These are phyloP conservation scores for Exobasidium cylindrosporum DNA, from an alignment of 1,284 basidiomycete species.

Conservation along the genomic window DNA sequence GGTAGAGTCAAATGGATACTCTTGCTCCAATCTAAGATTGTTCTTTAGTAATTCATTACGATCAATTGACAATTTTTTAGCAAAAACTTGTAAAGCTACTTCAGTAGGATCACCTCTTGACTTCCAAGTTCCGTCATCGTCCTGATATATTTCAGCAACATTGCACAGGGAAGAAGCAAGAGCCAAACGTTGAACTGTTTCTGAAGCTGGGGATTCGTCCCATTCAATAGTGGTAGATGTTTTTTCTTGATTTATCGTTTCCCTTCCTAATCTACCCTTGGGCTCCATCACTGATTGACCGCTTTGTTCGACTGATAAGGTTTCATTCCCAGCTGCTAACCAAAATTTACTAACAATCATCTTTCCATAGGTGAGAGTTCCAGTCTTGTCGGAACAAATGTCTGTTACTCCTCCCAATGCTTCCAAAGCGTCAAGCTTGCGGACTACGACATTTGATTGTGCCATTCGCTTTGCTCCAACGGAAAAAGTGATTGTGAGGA, in stretches of 20 bases:
- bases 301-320: constrained; percentile 35
- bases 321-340: constrained; percentile 17
- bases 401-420: constrained; percentile 43
- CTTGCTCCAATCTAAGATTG: constrained; percentile 27
- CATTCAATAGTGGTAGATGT: not conserved
- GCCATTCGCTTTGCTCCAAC: constrained; percentile 51
- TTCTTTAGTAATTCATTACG: constrained; percentile 24
- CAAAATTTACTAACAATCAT: constrained; percentile 47
- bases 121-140: constrained; percentile 25
- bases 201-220: constrained; percentile 2
- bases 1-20: constrained; percentile 51
- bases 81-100: constrained; percentile 42
- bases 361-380: constrained; percentile 49
- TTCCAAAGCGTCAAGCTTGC: constrained; percentile 46
- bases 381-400: constrained; percentile 48
- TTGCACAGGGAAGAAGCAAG: constrained; percentile 46
- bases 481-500: constrained; percentile 49
- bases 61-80: constrained; percentile 31
- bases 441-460: constrained; percentile 43
- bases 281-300: constrained; percentile 39
- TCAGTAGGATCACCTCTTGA: constrained; percentile 48
- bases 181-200: constrained; percentile 24
- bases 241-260: not conserved
- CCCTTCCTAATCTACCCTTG: constrained; percentile 21
- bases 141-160: constrained; percentile 36